Evolutionary conservation across 805 yeast genomes (phyloP), one percentile per base, ranked within the genome.

Genomic region (Kluyveromyces lactis): DNA sequence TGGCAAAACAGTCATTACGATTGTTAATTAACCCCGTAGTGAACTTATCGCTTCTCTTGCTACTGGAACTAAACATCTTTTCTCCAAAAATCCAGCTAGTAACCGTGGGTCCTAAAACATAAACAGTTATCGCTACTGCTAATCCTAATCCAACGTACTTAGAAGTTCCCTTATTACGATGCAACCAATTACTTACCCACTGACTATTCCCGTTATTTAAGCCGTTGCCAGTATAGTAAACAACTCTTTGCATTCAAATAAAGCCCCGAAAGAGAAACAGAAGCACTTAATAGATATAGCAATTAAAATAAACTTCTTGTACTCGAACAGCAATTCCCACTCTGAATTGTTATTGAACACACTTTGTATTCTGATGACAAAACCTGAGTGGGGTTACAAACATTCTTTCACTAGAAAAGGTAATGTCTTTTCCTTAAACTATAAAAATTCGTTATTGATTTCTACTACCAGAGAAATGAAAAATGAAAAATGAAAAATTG

Each of bases 1-100:
- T 90, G 44, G 95, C 95, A 64, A 86, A 90, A 59, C 98, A 90
- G 57, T 87, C 96, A 48, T 86, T 85, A 43, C 89, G 73, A 46
- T 79, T 68, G 58, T 90, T 92, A 48, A 79, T 70, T 33, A 90
- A 65, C 2, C 97, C 97, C 0, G 92, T 86, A 9, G 95, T 81
- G 52, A 75, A 67, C 47, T 73, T 79, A 48, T 82, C 90, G 6
- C 81, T 78, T 54, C 92, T 65, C 40, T 70, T 73, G 36, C 49
- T 46, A 13, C 42, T 41, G 9, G 49, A 42, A 5, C 37, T 30
- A 41, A 50, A 47, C 52, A 51, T 46, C 19, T 42, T 31, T 19
- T 28, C 41, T 31, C 45, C 47, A 38, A 38, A 39, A 31, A 44
- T 36, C 27, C 38, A 38, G 23, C 34, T 40, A 16, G 40, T 36